Evolutionary conservation across 768 basidiomycete genomes (phyloP), one percentile per base, ranked within the genome.

Genomic region (Termitomyces sp.): DNA sequence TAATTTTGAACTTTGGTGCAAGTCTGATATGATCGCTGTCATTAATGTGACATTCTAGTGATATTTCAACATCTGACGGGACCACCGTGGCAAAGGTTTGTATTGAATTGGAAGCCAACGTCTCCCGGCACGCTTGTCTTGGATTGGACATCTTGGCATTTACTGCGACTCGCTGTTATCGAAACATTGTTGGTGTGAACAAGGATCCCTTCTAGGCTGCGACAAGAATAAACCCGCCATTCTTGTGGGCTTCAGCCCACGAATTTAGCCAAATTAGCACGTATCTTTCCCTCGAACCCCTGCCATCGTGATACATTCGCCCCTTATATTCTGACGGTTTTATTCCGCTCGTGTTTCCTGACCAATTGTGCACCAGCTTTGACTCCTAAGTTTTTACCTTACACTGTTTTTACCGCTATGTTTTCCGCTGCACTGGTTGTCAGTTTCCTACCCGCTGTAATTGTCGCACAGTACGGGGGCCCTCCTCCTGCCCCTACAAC

Each of bases 381-480:
- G 40, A 31, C 31, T 53, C 19, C 42, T 7, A 25, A 31, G 40
- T 45, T 44, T 32, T 32, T 31, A 44, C 27, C 50, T 21, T 14
- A 29, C 19, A 40, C 12, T 7, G 11, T n/a, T 40, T 35, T 17
- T 35, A 10, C 25, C 32, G 35, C 17, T 35, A 70, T 74, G 67
- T 73, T 75, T 62, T 56, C 62, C 47, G 59, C 65, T 53, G 47
- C 63, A 41, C 49, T 69, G 14, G 41, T 66, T 52, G 55, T 69
- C 56, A 59, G 66, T 53, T 51, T 71, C 42, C 63, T 76, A 50
- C 72, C 75, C 32, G 66, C 66, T 53, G 60, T 76, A 21, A 76
- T 64, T 38, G 68, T 64, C 48, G 78, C 78, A 9, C 81, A 81
- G 61, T 43, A 38, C 16, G 75, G 73, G 59, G 57, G 64, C 16